Conservation (phyloP, 208 protist species). For the Leishmania tarentolae region DNA sequence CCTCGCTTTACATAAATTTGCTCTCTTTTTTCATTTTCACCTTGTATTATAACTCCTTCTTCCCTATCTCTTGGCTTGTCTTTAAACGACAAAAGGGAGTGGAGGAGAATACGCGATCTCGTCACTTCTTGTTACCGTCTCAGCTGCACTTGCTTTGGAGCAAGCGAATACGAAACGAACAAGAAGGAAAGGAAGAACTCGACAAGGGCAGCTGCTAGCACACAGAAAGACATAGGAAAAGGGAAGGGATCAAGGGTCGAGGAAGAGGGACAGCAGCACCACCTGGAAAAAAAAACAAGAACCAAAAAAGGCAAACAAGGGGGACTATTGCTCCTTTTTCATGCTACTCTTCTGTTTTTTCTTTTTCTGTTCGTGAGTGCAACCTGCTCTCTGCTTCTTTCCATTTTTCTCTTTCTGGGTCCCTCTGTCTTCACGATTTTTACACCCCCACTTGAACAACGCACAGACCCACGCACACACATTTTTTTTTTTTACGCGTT, state of each 20-base stretch:
- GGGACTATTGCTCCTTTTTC: neutral
- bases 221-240: neutral
- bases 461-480: neutral
- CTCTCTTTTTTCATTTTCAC: neutral
- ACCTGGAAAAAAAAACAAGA: neutral
- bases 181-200: neutral
- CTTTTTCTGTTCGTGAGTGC: neutral
- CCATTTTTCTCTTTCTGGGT: neutral
- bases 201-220: neutral
- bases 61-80: no score
- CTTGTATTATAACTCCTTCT: neutral
- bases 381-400: neutral
- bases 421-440: neutral
- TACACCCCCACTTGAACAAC: neutral
- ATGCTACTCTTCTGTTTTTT: neutral
- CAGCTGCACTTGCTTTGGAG: neutral
- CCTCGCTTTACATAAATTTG: neutral
- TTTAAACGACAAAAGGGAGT: neutral
- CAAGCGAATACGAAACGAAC: neutral
- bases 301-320: neutral
- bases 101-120: neutral
- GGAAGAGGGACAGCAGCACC: neutral
- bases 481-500: neutral
- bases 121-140: neutral
- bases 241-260: neutral